Conservation (phyloP, 495 filamentous ascomycete genomes). For the Paragyromitra xinjiangensis region DNA sequence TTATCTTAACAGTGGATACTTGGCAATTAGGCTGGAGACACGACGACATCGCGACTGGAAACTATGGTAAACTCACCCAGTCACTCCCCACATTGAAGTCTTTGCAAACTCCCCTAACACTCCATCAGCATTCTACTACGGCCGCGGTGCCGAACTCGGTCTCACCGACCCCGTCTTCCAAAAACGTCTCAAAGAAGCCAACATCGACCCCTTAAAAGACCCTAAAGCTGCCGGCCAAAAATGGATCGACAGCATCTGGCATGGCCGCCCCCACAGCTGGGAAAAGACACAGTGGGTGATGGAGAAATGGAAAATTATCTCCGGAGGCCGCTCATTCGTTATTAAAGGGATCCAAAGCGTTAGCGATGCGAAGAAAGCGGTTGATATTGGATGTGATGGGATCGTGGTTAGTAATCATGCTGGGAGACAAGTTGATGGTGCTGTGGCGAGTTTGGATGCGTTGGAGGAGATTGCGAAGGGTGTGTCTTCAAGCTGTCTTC, state of each 20-base stretch:
- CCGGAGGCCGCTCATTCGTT: conserved; percentile 57
- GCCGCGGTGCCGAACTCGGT: background rate
- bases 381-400: conserved; percentile 48
- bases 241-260: conserved; percentile 73
- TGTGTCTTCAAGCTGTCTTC: background rate
- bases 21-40: conserved; percentile 73
- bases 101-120: conserved; percentile 44
- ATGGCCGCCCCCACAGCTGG: conserved; percentile 69
- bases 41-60: conserved; percentile 66
- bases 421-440: conserved; percentile 60
- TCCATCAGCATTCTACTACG: conserved; percentile 15
- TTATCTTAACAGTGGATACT: conserved; percentile 72
- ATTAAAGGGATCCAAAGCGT: conserved; percentile 62
- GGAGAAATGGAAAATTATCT: conserved; percentile 63
- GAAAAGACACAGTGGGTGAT: conserved; percentile 67
- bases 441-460: conserved; percentile 64
- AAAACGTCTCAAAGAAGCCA: conserved; percentile 4
- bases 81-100: background rate
- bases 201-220: conserved; percentile 37
- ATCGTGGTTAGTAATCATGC: conserved; percentile 62
- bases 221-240: conserved; percentile 65
- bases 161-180: conserved; percentile 14
- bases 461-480: conserved; percentile 60
- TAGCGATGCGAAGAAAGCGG: conserved; percentile 59
- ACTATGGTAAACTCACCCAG: conserved; percentile 63